Evolutionary conservation across 1,139 yeast species (phyloP).

Genomic region (Sugiyamaella novakii): DNA sequence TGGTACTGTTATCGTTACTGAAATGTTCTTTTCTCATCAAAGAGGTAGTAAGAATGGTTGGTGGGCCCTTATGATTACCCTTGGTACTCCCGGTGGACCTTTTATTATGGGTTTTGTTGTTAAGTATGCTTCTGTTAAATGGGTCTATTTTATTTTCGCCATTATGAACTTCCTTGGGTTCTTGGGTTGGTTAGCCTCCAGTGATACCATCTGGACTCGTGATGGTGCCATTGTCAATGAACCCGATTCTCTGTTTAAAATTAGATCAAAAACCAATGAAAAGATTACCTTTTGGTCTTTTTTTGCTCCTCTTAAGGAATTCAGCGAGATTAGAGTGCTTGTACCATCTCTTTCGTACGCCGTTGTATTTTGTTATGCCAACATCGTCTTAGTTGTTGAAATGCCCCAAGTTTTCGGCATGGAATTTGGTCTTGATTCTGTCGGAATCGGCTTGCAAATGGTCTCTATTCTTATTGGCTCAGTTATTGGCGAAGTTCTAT

Average conservation of each 20-base stretch:
- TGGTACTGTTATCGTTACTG: slow-evolving; percentile 29
- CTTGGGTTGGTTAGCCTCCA: slow-evolving; percentile 21
- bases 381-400: slow-evolving; percentile 38
- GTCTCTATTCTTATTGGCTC: slow-evolving; percentile 38
- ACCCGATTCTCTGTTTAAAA: neutral
- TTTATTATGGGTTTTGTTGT: slow-evolving; percentile 31
- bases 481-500: slow-evolving; percentile 36
- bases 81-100: slow-evolving; percentile 31
- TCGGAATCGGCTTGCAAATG: slow-evolving; percentile 37
- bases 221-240: slow-evolving; percentile 10
- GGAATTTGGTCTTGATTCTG: slow-evolving; percentile 35
- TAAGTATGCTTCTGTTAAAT: slow-evolving; percentile 27
- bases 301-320: slow-evolving; percentile 17
- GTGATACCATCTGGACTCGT: slow-evolving; percentile 28
- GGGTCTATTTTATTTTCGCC: slow-evolving; percentile 24
- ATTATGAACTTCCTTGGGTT: slow-evolving; percentile 25
- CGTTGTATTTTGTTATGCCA: slow-evolving; percentile 37
- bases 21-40: slow-evolving; percentile 28
- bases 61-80: slow-evolving; percentile 29
- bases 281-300: slow-evolving; percentile 1
- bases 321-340: slow-evolving; percentile 19
- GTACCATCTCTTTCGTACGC: slow-evolving; percentile 34
- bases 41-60: slow-evolving; percentile 29
- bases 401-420: slow-evolving; percentile 37
- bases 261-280: neutral